Conservation (phyloP, 2,329 filamentous ascomycete species). For the Colletotrichum tropicale region DNA sequence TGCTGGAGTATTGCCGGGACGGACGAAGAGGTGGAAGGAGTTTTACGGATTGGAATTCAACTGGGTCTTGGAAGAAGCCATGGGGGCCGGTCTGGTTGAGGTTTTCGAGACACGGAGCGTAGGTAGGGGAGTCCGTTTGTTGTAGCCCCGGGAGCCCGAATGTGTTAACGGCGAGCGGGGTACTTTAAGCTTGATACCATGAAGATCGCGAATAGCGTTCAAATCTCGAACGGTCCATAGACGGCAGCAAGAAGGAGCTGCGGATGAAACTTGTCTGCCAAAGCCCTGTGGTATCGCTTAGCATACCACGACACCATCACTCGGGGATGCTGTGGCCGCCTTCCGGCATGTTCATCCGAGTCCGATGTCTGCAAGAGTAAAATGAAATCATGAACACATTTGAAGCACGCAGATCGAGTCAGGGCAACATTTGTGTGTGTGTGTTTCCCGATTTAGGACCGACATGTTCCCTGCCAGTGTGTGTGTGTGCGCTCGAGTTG, state of each 20-base stretch:
- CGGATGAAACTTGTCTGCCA: not conserved
- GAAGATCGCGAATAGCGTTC: not conserved
- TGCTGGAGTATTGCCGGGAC: constrained; percentile 60
- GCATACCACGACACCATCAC: not conserved
- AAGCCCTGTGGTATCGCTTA: not conserved
- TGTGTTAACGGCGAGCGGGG: not conserved
- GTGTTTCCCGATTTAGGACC: not conserved
- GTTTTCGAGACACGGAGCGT: constrained; percentile 77
- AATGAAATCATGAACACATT: not conserved
- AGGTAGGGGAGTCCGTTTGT: constrained; percentile 65
- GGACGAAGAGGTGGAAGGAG: constrained; percentile 72
- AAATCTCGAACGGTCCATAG: not conserved
- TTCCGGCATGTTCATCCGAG: not conserved
- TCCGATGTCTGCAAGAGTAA: not conserved
- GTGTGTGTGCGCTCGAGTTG: not conserved
- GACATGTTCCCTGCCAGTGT: not conserved
- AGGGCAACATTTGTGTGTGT: not conserved
- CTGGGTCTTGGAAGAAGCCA: constrained; percentile 74
- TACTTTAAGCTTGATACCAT: not conserved
- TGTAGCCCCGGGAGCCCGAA: constrained; percentile 28
- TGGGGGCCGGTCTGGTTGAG: constrained; percentile 73
- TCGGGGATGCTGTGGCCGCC: not conserved
- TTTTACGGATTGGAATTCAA: constrained; percentile 74
- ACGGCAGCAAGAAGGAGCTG: not conserved
- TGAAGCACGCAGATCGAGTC: not conserved